These are phyloP conservation scores for Aphanomyces stellatus DNA, from an alignment of 352 stramenopile genomes.

Conservation along the genomic window DNA sequence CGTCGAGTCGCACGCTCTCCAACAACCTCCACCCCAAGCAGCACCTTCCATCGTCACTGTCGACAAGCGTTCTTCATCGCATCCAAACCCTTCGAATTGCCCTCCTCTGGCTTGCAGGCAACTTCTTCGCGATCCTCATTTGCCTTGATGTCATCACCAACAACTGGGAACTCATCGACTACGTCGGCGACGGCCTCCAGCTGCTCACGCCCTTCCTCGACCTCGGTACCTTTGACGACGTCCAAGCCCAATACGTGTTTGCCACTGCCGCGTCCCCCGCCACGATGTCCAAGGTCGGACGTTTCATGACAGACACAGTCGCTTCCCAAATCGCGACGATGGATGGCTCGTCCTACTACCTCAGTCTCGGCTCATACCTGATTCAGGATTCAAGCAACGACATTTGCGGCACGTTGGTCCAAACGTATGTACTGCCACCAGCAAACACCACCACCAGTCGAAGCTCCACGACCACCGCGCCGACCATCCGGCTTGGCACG, in stretches of 20 bases:
- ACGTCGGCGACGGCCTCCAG: not conserved
- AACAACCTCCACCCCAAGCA: no score
- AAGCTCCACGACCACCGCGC: not conserved
- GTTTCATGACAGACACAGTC: not conserved
- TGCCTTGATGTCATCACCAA: not conserved
- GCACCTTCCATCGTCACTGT: no score
- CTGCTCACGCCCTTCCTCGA: not conserved
- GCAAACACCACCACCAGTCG: not conserved
- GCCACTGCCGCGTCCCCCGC: not conserved
- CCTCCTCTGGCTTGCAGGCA: not conserved
- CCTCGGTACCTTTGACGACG: not conserved
- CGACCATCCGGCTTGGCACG: not conserved
- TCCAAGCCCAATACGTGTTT: not conserved
- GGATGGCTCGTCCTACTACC: not conserved
- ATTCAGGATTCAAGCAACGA: not conserved
- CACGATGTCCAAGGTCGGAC: not conserved
- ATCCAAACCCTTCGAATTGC: no score
- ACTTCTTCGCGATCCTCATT: not conserved
- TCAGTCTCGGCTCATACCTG: not conserved
- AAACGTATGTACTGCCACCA: not conserved
- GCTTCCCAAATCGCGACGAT: not conserved
- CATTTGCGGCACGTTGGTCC: not conserved
- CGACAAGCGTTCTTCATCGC: no score
- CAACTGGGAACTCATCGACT: constrained; percentile 6
- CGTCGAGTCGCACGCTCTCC: no score